Percentiles rank a stretch among this genome's conserved stretches.
Conservation (phyloP, 2,329 filamentous ascomycete genomes). For the Mollisia scopiformis region DNA sequence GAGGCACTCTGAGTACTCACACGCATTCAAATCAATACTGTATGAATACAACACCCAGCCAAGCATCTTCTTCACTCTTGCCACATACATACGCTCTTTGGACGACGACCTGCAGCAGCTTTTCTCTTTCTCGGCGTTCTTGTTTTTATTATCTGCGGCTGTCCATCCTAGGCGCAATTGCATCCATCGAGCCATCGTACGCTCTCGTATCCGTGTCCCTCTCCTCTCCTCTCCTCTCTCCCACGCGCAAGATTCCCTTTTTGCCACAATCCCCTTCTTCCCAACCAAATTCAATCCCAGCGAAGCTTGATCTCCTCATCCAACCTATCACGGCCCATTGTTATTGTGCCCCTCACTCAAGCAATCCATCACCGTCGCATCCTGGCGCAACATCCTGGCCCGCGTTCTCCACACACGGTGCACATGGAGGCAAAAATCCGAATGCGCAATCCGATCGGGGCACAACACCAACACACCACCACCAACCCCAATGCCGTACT, state of each 20-base stretch:
- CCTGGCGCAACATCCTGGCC: background rate
- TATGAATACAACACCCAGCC: background rate
- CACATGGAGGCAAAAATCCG: conserved; percentile 16
- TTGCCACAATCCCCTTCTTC: conserved; percentile 4
- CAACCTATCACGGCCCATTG: conserved; percentile 3
- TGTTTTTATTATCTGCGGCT: too few species aligned
- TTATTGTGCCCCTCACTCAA: conserved; percentile 9
- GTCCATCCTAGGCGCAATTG: too few species aligned
- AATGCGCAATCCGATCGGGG: background rate
- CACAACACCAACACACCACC: background rate
- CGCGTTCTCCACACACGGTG: conserved; percentile 12
- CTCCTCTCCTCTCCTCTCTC: background rate
- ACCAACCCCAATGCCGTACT: background rate
- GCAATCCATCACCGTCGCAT: conserved; percentile 6
- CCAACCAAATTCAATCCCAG: background rate
- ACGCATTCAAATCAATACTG: too few species aligned
- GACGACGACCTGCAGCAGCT: too few species aligned
- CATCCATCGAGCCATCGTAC: too few species aligned
- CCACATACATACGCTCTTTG: background rate
- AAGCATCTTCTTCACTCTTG: background rate
- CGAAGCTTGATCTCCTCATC: background rate
- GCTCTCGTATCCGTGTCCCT: too few species aligned
- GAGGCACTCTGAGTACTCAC: background rate
- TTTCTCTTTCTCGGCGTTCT: too few species aligned
- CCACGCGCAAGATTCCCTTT: conserved; percentile 2